Base-by-base conservation (phyloP, 2,329 filamentous ascomycete species). In the Colletotrichum lindemuthianum region DNA sequence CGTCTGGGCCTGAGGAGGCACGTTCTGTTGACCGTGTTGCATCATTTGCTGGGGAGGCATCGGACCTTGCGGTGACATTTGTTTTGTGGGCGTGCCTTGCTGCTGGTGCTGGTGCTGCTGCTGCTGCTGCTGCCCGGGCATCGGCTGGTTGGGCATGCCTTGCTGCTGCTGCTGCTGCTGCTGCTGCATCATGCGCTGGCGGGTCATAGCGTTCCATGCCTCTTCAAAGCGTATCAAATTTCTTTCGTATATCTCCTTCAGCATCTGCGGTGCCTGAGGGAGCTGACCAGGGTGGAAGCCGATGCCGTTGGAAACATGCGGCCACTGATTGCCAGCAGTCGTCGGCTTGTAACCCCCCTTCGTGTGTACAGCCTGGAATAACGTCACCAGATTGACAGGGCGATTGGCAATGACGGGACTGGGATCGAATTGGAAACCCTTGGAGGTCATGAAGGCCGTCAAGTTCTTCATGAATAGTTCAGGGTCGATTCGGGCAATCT, bases 271-370 rank as follows among this genome's bases (percentile, higher is more conserved):
- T 0, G 92, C 92, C 9, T 82, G 85, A 1, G 89, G 90, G 59
- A 86, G 79, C 68, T 92, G 90, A 56, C 84, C 82, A 0, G 85
- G 85, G 8, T 82, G 82, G 51, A 92, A 87, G 5, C 86, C 84
- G 52, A 93, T 75, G 36, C 84, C 79, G 61, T 88, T 86, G 1
- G 92, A 89, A 59, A 97, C 82, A 53, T 88, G 85, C 1, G 83
- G 81, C 96, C 96, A 98, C 61, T 84, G 83, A 68, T 92, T 92
- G 32, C 82, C 82, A 32, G 86, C 84, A 0, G 88, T 90, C 3
- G 96, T 88, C 65, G 85, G 87, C 70, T 90, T 91, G 60, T 90
- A 96, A 6, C 93, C 93, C 32, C 92, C 92, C 70, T 91, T 94
- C 69, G 90, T 86, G 49, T 79, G 76, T 2, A 97, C 92, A 0